These are phyloP conservation scores for Pseudogymnoascus sp. DNA, from an alignment of 2,329 filamentous ascomycete species.

Conservation along the genomic window DNA sequence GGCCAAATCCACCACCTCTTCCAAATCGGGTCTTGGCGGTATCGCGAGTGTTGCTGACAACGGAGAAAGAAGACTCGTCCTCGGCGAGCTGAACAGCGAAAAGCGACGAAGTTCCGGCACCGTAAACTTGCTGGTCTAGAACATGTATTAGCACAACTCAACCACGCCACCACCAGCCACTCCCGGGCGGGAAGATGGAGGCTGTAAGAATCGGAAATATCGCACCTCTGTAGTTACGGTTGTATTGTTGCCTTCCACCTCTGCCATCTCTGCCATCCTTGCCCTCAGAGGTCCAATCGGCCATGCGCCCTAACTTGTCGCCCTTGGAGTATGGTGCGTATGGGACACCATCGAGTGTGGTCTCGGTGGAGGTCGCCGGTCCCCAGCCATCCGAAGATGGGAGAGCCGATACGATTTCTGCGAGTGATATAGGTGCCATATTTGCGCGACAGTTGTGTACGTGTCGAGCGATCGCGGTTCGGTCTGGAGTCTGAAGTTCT, in stretches of 20 bases:
- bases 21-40: slow-evolving; percentile 80
- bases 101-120: slow-evolving; percentile 74
- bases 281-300: slow-evolving; percentile 90
- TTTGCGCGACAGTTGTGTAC: slow-evolving; percentile 22
- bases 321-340: slow-evolving; percentile 98
- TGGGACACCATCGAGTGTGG: slow-evolving; percentile 86
- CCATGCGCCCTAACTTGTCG: slow-evolving; percentile 98
- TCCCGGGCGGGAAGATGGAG: not conserved
- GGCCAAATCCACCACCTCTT: slow-evolving; percentile 83
- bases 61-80: slow-evolving; percentile 95
- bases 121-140: slow-evolving; percentile 92
- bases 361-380: slow-evolving; percentile 72
- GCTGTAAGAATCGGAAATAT: slow-evolving; percentile 14
- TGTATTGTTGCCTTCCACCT: slow-evolving; percentile 80
- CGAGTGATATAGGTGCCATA: slow-evolving; percentile 49
- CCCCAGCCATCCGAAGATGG: slow-evolving; percentile 81
- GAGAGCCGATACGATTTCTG: slow-evolving; percentile 63
- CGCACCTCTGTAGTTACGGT: slow-evolving; percentile 84
- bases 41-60: slow-evolving; percentile 91
- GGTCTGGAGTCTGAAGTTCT: slow-evolving; percentile 9
- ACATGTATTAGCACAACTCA: not conserved
- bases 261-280: slow-evolving; percentile 69
- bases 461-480: slow-evolving; percentile 10
- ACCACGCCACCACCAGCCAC: not conserved
- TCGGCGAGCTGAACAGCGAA: slow-evolving; percentile 90